Base-by-base conservation (phyloP, 257 asterid genomes). In the Solanum corneliomulleri region DNA sequence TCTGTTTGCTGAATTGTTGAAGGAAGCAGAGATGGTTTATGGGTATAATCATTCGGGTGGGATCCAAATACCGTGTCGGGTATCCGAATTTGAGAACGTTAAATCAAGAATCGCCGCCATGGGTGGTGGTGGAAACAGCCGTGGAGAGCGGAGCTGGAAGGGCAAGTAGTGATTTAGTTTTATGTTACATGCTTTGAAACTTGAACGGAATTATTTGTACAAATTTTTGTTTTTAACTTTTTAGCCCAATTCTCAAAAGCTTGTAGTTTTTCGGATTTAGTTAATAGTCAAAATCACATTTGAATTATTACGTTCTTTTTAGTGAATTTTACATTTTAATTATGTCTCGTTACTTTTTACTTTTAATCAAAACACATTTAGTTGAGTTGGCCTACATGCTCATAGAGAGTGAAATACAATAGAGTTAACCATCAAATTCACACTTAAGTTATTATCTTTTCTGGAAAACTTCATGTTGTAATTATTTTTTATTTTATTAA, bases 51-150 rank as follows among this genome's bases (percentile, higher is more conserved):
- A 93, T 37, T 64, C 90, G 8, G 94, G 98, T 56, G 93, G 96
- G 90, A 91, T 95, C 89, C 97, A 89, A 90, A 93, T 95, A 71
- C 97, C 98, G 2, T 95, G 97, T 77, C 93, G 84, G 27, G 90
- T 60, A 86, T 90, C 98, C 69, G 90, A 91, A 37, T 89, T 95
- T 44, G 97, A 95, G 72, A 81, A 85, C 70, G 91, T 93, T n/a
- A 88, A 91, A 90, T 91, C 86, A 92, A 91, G 88, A 87, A 93
- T 95, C 56, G 95, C 93, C 81, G 93, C 94, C 88, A 87, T 87
- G 2, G 74, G 83, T 4, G 88, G 90, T 41, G 92, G 92, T 21
- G 88, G 89, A 23, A 64, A 25, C 60, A 3, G 93, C 86, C 90
- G 88, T 84, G 89, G 88, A 62, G 70, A 62, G 70, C 31, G 11